Evolutionary conservation across 371 early-diverging fungal genomes (phyloP).

Genomic region (Rhizopus sp.): DNA sequence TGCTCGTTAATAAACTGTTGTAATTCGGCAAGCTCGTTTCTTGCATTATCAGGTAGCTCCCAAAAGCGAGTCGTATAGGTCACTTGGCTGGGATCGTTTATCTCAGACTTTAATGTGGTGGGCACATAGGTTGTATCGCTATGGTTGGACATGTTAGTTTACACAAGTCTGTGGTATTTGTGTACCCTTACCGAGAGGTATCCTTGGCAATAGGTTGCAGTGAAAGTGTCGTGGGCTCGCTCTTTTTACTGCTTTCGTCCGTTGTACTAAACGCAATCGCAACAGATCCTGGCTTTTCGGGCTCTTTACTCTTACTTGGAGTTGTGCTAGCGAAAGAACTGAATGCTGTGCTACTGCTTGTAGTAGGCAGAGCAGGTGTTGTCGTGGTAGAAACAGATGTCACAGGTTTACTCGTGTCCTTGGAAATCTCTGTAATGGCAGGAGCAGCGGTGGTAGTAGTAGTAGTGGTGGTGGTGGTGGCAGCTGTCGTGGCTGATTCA

Average conservation of each 20-base stretch:
- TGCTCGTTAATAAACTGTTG: conserved; percentile 23
- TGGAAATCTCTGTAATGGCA: background rate
- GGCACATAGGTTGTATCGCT: conserved; percentile 4
- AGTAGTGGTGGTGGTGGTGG: background rate
- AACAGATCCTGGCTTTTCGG: conserved; percentile 11
- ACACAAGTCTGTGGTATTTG: background rate
- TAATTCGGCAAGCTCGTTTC: conserved; percentile 19
- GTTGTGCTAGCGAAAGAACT: background rate
- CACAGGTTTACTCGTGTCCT: background rate
- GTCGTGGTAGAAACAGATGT: background rate
- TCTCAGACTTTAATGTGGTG: conserved; percentile 16
- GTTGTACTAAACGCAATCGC: conserved; percentile 15
- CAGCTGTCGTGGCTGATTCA: background rate
- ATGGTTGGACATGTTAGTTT: background rate
- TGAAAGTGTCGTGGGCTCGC: background rate
- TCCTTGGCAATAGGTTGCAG: conserved; percentile 4
- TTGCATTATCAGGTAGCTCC: conserved; percentile 24
- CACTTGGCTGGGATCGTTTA: conserved; percentile 16
- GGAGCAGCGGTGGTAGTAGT: background rate
- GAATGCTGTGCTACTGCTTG: background rate
- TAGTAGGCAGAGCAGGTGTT: background rate
- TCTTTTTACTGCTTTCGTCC: background rate
- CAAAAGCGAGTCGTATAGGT: conserved; percentile 23
- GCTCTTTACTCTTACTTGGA: background rate
- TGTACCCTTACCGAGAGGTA: conserved; percentile 11